Evolutionary conservation across 139 green algal species (phyloP), one percentile per base, ranked within the genome.

Genomic region (Auxenochlorella pyrenoidosa): DNA sequence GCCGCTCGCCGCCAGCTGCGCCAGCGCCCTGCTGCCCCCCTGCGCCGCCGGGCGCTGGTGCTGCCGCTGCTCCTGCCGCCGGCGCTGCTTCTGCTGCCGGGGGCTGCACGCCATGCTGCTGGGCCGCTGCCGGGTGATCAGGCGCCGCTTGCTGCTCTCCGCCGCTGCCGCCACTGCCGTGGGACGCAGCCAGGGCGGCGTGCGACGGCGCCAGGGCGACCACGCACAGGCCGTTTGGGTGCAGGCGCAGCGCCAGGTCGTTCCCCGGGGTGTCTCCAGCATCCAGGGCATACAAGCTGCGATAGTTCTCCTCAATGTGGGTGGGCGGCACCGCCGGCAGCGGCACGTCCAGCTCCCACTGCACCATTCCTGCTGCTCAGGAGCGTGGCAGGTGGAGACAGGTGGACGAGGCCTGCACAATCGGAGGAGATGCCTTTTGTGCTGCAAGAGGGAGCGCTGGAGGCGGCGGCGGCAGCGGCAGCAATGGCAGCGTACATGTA

Each of bases 251-350:
- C 2, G 80, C 44, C 32, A 85, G 40, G 60, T 85, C 80, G 30
- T 85, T 85, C 10, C 76, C 47, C 1, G 44, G 43, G 30, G 32
- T 30, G 4, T 63, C 80, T 5, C 59, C 41, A 0, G 40, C 32
- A 34, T 44, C 80, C 3, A 60, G 13, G 1, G 30, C 2, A 15
- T 77, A 85, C 3, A 22, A 47, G 80, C 63, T 44, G 16, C 15
- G 59, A 43, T 77, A 85, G 80, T 60, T 63, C 80, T 76, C 63
- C 80, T 85, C 38, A 32, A 85, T 75, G 32, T 85, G 66, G 8
- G 80, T 77, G 28, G 26, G 59, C 63, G 80, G 80, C 26, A 43
- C 28, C 12, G 16, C 28, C 16, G 60, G 80, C 40, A 85, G 60
- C 41, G 54, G 59, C 2, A 43, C 43, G 41, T 85, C 80, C 0